A percentile compares a stretch with the other conserved stretches of the same genome.
Conservation (phyloP, 768 basidiomycete genomes). For the Solioccasus polychromus region DNA sequence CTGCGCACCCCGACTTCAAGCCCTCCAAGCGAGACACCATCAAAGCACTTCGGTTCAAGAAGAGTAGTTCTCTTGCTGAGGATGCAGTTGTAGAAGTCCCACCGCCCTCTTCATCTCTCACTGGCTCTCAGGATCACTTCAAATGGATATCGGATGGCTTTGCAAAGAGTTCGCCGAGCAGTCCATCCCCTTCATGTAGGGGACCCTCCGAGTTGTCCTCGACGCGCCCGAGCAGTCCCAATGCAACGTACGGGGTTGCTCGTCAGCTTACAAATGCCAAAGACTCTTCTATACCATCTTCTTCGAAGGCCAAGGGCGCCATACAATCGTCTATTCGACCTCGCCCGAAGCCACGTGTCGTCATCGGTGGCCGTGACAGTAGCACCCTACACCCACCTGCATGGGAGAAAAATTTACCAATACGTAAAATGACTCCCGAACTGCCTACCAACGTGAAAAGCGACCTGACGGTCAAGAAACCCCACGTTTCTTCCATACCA, state of each 20-base stretch:
- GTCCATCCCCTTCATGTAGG: conserved; percentile 4
- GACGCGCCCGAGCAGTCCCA: conserved; percentile 6
- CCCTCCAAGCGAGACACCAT: background rate
- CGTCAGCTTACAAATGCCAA: background rate
- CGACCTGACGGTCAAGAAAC: conserved; percentile 11
- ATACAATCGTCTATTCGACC: background rate
- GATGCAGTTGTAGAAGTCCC: conserved; percentile 4
- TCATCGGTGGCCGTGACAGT: conserved; percentile 1
- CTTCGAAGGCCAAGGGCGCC: background rate
- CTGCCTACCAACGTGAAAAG: background rate
- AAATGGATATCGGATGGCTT: conserved; percentile 21
- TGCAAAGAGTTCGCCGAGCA: background rate
- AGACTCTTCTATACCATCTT: conserved; percentile 1
- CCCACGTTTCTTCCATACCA: background rate
- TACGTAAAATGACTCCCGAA: conserved; percentile 9
- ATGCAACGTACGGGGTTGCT: background rate
- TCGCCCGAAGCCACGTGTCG: conserved; percentile 15
- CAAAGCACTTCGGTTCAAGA: conserved; percentile 35
- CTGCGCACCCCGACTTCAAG: conserved; percentile 24
- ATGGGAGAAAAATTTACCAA: conserved; percentile 1
- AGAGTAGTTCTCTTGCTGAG: conserved; percentile 8
- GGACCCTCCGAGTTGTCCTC: background rate
- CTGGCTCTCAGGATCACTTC: conserved; percentile 22
- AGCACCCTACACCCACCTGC: conserved; percentile 18
- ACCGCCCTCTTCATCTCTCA: conserved; percentile 22